Base-by-base conservation (phyloP, 2,329 filamentous ascomycete genomes). In the Pseudocercospora fuligena region DNA sequence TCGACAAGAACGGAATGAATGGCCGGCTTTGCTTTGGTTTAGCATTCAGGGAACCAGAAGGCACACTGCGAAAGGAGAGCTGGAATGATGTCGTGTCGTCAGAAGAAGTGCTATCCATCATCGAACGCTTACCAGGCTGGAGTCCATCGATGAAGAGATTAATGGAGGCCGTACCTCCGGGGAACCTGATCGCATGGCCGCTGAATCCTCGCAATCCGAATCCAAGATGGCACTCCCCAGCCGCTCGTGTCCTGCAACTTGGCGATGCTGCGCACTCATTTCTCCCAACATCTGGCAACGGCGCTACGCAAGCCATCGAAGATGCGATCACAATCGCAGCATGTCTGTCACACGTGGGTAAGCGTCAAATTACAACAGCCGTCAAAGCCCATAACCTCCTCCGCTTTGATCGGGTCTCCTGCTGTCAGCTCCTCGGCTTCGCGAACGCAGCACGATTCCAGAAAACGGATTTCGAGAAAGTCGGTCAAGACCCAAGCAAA, bases 241-340 rank as follows among this genome's bases (percentile, higher is more conserved):
- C 81, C 62, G 81, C 83, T 56, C 79, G 80, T 33, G 84, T 87
- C 57, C 81, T 82, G 2, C 77, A 86, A 47, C 75, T 87, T 1
- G 85, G 85, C 4, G 85, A 87, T 68, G 82, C 82, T 51, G 86
- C 84, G 58, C 85, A 87, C 70, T 79, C 84, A 0, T 85, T 86
- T 71, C 72, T 87, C 5, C 85, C 85, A 0, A 85, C 84, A 0
- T 84, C 82, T 63, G 83, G 83, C 0, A 84, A 86, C 66, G 85
- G 84, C 1, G 84, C 84, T 0, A 84, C 83, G 47, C 83, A 86
- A 71, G 84, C 85, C 0, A 82, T 85, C 5, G 85, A 87, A 75
- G 86, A 85, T 71, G 83, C 78, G 0, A 80, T 80, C 9, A 82
- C 82, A 21, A 73, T 85, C 61, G 82, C 82, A 0, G 73, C 81